These are phyloP conservation scores for Trametes gibbosa DNA, from an alignment of 768 basidiomycete species.

Conservation along the genomic window DNA sequence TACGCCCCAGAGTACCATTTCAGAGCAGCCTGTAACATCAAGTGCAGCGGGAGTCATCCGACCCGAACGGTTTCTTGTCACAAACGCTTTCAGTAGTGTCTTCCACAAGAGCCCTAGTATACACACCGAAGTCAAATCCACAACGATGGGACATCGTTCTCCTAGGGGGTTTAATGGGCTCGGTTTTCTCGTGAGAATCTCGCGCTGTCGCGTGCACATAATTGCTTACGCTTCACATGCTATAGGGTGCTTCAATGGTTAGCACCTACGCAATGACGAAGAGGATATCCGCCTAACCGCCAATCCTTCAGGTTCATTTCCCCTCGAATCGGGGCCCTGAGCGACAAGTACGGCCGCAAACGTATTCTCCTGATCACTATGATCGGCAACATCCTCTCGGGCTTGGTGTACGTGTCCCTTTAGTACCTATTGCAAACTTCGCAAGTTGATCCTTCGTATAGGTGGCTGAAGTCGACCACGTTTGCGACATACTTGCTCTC, in stretches of 20 bases:
- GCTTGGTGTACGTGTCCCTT: conserved; percentile 59
- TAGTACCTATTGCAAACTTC: not conserved
- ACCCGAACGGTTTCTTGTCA: conserved; percentile 69
- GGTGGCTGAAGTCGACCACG: conserved; percentile 88
- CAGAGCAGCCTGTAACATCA: not conserved
- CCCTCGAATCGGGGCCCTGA: conserved; percentile 77
- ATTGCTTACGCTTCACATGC: not conserved
- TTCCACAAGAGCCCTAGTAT: conserved; percentile 60
- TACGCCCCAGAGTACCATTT: not conserved
- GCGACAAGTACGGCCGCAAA: conserved; percentile 89
- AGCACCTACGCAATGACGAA: not conserved
- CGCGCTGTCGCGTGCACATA: not conserved
- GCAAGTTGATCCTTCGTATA: conserved; percentile 29
- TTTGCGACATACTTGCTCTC: conserved; percentile 91
- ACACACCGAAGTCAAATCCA: conserved; percentile 56
- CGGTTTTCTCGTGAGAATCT: conserved; percentile 78
- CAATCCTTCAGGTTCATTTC: conserved; percentile 53
- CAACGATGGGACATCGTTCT: conserved; percentile 93
- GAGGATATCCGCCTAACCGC: not conserved
- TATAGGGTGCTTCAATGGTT: conserved; percentile 69
- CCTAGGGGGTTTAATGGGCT: conserved; percentile 92
- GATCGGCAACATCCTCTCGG: conserved; percentile 93
- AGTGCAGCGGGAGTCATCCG: conserved; percentile 64
- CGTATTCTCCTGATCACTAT: conserved; percentile 80
- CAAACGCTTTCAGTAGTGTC: conserved; percentile 69